phyloP scores from a whole-genome alignment of 2,329 filamentous ascomycete genomes.

The Alternaria conjuncta region DNA sequence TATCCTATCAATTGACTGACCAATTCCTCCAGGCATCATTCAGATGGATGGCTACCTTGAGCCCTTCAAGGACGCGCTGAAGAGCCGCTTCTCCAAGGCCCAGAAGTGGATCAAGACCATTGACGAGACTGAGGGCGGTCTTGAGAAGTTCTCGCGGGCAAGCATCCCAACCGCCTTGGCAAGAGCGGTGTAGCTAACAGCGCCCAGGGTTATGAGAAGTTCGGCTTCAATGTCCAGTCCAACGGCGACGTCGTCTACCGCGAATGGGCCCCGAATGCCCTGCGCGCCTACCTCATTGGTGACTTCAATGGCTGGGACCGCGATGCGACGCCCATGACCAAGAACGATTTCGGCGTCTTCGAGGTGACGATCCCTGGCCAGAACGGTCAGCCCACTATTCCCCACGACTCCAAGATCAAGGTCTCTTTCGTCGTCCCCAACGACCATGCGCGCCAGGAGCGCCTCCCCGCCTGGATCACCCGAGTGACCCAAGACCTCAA shows the following conservation, averaged over 20 bases:
- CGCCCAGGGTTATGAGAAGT: conserved; percentile 78
- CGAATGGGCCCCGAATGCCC: conserved; percentile 95
- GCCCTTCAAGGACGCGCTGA: conserved; percentile 80
- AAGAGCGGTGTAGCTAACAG: conserved; percentile 23
- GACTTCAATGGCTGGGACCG: conserved; percentile 96
- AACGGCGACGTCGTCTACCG: conserved; percentile 89
- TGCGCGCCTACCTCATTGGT: conserved; percentile 83
- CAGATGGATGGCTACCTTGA: conserved; percentile 87
- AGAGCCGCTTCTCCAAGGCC: conserved; percentile 76
- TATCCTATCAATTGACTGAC: conserved; percentile 23
- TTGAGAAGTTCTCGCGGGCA: conserved; percentile 90
- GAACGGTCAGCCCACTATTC: conserved; percentile 77
- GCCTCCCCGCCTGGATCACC: conserved; percentile 95
- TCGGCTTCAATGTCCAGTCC: conserved; percentile 80
- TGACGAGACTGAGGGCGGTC: conserved; percentile 80
- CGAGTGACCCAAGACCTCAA: conserved; percentile 92
- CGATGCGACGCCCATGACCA: conserved; percentile 84
- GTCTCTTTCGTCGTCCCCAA: conserved; percentile 81
- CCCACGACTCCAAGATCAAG: conserved; percentile 96
- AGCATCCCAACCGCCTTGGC: conserved; percentile 24
- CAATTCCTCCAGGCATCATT: conserved; percentile 71
- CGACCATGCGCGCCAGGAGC: conserved; percentile 78
- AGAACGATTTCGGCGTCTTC: conserved; percentile 84
- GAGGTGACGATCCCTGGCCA: conserved; percentile 78
- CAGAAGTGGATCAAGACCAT: conserved; percentile 88